These are phyloP conservation scores for Citrus maxima DNA, from an alignment of 345 rosid genomes.

Conservation along the genomic window DNA sequence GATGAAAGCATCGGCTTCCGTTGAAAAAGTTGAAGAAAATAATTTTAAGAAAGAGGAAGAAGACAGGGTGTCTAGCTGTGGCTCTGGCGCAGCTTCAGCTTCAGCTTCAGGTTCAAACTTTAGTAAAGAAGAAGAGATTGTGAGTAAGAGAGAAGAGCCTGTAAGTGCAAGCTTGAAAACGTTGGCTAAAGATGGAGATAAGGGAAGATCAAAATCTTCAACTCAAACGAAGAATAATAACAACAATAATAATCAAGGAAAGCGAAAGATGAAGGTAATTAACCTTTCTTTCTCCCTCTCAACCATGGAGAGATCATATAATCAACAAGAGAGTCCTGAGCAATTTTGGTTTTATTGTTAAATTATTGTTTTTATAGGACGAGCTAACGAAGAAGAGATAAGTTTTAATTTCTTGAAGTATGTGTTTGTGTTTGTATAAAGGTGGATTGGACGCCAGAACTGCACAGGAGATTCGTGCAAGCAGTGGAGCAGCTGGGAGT, in stretches of 20 bases:
- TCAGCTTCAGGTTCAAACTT: slow-evolving; percentile 14
- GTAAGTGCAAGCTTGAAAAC: slow-evolving; percentile 24
- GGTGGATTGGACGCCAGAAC: slow-evolving; percentile 99
- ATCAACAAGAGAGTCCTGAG: too few species aligned
- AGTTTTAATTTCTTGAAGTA: slow-evolving; percentile 11
- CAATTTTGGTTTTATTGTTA: neutral
- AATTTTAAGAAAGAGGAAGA: slow-evolving; percentile 27
- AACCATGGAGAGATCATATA: neutral
- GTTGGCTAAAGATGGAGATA: slow-evolving; percentile 38
- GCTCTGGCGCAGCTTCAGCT: slow-evolving; percentile 18
- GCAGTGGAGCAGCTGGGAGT: slow-evolving; percentile 96
- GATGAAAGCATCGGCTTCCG: slow-evolving; percentile 28
- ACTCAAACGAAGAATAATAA: slow-evolving; percentile 27
- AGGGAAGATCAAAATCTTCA: slow-evolving; percentile 43
- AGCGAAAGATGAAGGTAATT: slow-evolving; percentile 59
- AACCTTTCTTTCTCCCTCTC: neutral
- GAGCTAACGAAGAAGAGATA: neutral
- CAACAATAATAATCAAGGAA: slow-evolving; percentile 38
- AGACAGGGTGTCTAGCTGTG: slow-evolving; percentile 31
- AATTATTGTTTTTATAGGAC: neutral
- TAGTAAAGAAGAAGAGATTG: slow-evolving; percentile 40
- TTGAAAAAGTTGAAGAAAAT: slow-evolving; percentile 24
- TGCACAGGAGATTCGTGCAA: slow-evolving; percentile 87
- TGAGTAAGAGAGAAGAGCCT: slow-evolving; percentile 38
- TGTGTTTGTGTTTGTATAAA: slow-evolving; percentile 21